These are phyloP conservation scores for Sporothrix pallida DNA, from an alignment of 2,329 filamentous ascomycete genomes.

Conservation along the genomic window DNA sequence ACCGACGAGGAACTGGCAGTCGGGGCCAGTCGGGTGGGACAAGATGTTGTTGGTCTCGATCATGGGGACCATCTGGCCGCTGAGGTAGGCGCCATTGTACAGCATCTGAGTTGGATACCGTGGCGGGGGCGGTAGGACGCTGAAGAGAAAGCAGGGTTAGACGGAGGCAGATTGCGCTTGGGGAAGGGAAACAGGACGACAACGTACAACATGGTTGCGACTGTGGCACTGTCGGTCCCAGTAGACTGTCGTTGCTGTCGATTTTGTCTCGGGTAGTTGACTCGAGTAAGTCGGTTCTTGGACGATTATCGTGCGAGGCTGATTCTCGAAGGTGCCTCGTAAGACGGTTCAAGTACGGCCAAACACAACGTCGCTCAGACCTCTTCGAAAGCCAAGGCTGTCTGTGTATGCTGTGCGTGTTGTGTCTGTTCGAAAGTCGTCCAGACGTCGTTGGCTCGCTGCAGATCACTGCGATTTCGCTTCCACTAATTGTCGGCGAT, in stretches of 20 bases:
- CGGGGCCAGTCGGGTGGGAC: slow-evolving; percentile 76
- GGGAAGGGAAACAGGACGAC: not conserved
- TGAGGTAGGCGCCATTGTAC: slow-evolving; percentile 73
- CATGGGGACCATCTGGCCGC: slow-evolving; percentile 72
- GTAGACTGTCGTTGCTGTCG: not conserved
- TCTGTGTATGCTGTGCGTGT: too few species aligned
- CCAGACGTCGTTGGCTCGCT: not conserved
- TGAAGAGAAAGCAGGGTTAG: slow-evolving; percentile 44
- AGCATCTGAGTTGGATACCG: slow-evolving; percentile 78
- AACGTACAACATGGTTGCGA: slow-evolving; percentile 37
- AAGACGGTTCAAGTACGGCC: not conserved
- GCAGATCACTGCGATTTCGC: slow-evolving; percentile 14
- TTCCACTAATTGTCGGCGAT: slow-evolving; percentile 10
- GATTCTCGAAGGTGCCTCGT: slow-evolving; percentile 7
- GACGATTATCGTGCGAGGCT: not conserved
- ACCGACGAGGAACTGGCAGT: slow-evolving; percentile 89
- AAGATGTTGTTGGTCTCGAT: slow-evolving; percentile 95
- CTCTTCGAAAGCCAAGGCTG: not conserved
- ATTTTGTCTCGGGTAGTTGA: not conserved
- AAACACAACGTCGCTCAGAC: not conserved
- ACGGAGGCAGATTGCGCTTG: not conserved
- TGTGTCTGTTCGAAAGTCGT: too few species aligned
- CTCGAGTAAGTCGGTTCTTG: not conserved
- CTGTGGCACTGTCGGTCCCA: slow-evolving; percentile 5
- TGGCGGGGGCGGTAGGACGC: slow-evolving; percentile 84